Conservation (phyloP, 192 early-diverging fungal species). For the Coemansia interrupta region DNA sequence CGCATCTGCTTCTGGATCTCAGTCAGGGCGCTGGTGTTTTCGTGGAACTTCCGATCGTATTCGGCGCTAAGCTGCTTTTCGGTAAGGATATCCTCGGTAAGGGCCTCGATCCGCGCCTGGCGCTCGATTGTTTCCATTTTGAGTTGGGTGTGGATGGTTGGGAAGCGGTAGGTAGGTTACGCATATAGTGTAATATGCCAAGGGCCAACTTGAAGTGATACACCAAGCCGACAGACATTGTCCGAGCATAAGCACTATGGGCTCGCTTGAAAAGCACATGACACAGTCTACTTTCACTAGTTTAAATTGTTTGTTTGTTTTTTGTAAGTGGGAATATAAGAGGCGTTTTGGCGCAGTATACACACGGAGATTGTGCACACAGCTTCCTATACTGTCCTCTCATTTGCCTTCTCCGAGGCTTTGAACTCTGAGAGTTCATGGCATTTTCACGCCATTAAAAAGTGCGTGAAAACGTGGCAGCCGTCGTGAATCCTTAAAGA, state of each 20-base stretch:
- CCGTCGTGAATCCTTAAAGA: constrained; percentile 37
- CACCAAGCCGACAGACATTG: no score
- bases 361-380: constrained; percentile 16
- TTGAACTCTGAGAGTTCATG: constrained; percentile 15
- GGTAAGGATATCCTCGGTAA: constrained; percentile 47
- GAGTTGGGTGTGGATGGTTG: not conserved
- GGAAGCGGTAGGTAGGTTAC: not conserved
- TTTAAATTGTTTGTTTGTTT: constrained; percentile 2
- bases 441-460: constrained; percentile 38
- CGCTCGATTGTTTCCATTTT: constrained; percentile 34
- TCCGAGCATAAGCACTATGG: no score
- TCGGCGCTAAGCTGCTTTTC: constrained; percentile 41
- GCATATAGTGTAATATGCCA: not conserved
- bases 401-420: constrained; percentile 47
- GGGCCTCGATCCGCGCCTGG: constrained; percentile 31
- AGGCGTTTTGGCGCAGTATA: constrained; percentile 33
- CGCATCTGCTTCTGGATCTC: constrained; percentile 21
- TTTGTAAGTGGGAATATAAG: constrained; percentile 22
- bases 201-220: no score
- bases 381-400: constrained; percentile 39
- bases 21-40: constrained; percentile 41
- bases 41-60: constrained; percentile 39
- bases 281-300: not conserved
- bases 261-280: no score
- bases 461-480: constrained; percentile 38